A percentile compares a stretch with the other conserved stretches of the same genome.
These are phyloP conservation scores for Zancudomyces culisetae DNA, from an alignment of 371 early-diverging fungal genomes.

Conservation along the genomic window DNA sequence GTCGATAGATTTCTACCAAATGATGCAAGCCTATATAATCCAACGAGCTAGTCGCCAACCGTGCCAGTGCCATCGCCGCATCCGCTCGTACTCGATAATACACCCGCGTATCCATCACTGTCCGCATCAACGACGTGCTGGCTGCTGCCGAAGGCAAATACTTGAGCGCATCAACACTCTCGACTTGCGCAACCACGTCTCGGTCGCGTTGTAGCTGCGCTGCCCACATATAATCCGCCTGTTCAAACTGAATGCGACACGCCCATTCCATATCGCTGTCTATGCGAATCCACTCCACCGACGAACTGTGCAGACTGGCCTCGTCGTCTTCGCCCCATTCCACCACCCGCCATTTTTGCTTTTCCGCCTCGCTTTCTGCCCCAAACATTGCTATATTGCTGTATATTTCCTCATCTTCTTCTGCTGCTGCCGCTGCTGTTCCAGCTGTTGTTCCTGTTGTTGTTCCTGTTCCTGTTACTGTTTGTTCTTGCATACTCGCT, in stretches of 20 bases:
- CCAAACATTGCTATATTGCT: conserved; percentile 47
- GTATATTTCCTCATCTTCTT: conserved; percentile 30
- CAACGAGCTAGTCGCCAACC: conserved; percentile 28
- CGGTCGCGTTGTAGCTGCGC: conserved; percentile 83
- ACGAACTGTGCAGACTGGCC: conserved; percentile 42
- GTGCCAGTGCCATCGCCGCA: conserved; percentile 70
- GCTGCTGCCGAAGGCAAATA: conserved; percentile 43
- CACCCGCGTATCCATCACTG: conserved; percentile 59
- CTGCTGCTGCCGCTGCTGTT: too few relatives aligned
- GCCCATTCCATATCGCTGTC: conserved; percentile 94
- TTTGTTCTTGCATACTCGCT: too few relatives aligned
- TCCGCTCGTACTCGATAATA: conserved; percentile 89
- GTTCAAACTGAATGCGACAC: conserved; percentile 69
- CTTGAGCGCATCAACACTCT: conserved; percentile 54
- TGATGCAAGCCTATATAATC: conserved; percentile 56
- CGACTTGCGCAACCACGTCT: conserved; percentile 90
- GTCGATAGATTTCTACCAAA: conserved; percentile 50
- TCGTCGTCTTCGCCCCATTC: conserved; percentile 73
- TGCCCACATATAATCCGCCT: conserved; percentile 93
- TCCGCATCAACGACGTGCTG: conserved; percentile 51
- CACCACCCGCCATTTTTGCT: conserved; percentile 48
- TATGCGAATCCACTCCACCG: conserved; percentile 92
- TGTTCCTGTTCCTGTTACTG: conserved; percentile 36
- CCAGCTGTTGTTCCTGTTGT: conserved; percentile 25
- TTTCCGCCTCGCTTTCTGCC: conserved; percentile 40